Evolutionary conservation across 2,329 filamentous ascomycete species (phyloP), one percentile per base, ranked within the genome.

Genomic region (Neurospora sp.): DNA sequence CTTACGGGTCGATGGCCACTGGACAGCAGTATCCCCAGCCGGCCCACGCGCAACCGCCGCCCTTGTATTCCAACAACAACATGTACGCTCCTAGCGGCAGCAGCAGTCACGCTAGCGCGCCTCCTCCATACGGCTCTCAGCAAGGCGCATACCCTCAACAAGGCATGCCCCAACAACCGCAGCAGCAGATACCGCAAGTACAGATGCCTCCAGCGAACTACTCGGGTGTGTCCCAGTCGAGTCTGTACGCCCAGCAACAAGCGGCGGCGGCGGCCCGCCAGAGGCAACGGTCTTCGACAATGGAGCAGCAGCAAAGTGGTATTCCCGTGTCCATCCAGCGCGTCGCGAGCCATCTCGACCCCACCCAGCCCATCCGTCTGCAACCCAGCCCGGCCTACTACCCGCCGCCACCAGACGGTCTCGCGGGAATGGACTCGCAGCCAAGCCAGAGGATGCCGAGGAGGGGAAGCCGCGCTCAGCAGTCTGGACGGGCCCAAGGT

Each of bases 361-460:
- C 96, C 1, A 98, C 89, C 75, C 92, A 94, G 71, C 96, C 96
- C 0, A 98, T 99, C 76, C 88, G 96, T 67, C 82, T 98, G 70
- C 96, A 99, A 78, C 96, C 96, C 2, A 97, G 93, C 75, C 96
- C 96, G 5, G 96, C 96, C 1, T 99, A 99, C 80, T 99, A 98
- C 76, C 96, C 96, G 11, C 96, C 96, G 23, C 92, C 95, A 1
- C 89, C 91, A 6, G 95, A 98, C 74, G 92, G 93, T 10, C 89
- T 92, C 75, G 86, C 88, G 23, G 82, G 84, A 8, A 87, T 92
- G 71, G 86, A 89, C 67, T 87, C 85, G 71, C 87, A 86, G 70
- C 83, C 88, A 33, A 77, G 84, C 66, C 79, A 82, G 69, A 79
- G 87, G 82, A 80, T 91, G 38, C 70, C 38, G 88, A 87, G 93